Conservation (phyloP, 129 eudicot genomes). For the Tagetes patula region DNA sequence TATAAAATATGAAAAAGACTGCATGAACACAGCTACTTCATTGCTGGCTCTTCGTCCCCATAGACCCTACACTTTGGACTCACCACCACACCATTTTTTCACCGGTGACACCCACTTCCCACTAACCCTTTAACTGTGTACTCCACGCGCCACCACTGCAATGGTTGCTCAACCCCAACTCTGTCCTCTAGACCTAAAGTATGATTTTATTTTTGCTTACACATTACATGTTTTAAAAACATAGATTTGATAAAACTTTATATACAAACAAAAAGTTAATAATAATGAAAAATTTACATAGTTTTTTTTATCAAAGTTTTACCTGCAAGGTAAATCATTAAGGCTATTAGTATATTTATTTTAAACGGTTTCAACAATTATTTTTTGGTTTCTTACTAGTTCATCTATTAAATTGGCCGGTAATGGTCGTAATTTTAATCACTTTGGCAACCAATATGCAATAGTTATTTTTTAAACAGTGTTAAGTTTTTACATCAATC, state of each 20-base stretch:
- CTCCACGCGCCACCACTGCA: slow-evolving; percentile 37
- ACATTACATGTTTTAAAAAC: not conserved
- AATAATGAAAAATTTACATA: not conserved
- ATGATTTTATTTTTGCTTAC: not conserved
- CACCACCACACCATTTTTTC: slow-evolving; percentile 22
- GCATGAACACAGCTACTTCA: slow-evolving; percentile 38
- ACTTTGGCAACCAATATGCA: no score
- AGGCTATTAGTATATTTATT: no score
- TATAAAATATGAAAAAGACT: slow-evolving; percentile 20
- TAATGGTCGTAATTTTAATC: no score
- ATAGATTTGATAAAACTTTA: not conserved
- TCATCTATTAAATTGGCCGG: no score
- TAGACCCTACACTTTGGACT: slow-evolving; percentile 35
- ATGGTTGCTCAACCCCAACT: not conserved
- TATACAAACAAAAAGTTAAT: slow-evolving; percentile 16
- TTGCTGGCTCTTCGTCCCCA: slow-evolving; percentile 38
- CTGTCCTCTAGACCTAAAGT: not conserved
- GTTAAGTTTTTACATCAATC: no score
- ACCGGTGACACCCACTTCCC: slow-evolving; percentile 34
- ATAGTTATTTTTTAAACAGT: no score
- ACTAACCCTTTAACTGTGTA: not conserved
- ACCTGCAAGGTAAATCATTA: no score
- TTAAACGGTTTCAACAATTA: no score
- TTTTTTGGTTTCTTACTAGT: no score
- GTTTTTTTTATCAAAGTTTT: no score